phyloP scores from a whole-genome alignment of 2,329 filamentous ascomycete species.

The Rutstroemia sp. region DNA sequence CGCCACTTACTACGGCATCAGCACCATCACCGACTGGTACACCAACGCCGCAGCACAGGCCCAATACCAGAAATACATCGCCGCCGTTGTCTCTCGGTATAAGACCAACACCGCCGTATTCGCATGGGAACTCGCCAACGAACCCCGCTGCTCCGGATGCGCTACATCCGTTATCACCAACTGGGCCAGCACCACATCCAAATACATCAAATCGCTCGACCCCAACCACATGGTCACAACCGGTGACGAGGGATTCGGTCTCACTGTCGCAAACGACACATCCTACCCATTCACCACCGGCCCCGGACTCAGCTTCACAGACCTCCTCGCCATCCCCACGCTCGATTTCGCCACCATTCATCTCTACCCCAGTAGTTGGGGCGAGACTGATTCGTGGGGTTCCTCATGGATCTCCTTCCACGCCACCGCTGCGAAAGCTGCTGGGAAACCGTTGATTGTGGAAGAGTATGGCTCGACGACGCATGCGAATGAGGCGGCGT shows the following conservation, averaged over 20 bases:
- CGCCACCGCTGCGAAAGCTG: slow-evolving; percentile 30
- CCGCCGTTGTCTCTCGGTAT: slow-evolving; percentile 52
- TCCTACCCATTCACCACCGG: slow-evolving; percentile 37
- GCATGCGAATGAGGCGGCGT: slow-evolving; percentile 16
- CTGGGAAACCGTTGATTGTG: slow-evolving; percentile 35
- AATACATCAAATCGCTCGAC: slow-evolving; percentile 59
- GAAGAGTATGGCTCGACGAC: slow-evolving; percentile 34
- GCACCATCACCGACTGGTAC: slow-evolving; percentile 43
- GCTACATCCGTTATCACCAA: slow-evolving; percentile 48
- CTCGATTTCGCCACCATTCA: slow-evolving; percentile 48
- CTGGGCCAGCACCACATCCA: slow-evolving; percentile 51
- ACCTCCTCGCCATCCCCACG: slow-evolving; percentile 36
- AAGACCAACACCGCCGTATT: slow-evolving; percentile 52
- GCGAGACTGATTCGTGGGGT: slow-evolving; percentile 33
- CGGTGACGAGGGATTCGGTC: slow-evolving; percentile 54
- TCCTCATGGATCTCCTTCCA: slow-evolving; percentile 41
- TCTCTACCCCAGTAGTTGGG: slow-evolving; percentile 41
- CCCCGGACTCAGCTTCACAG: slow-evolving; percentile 40
- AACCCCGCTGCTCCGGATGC: slow-evolving; percentile 58
- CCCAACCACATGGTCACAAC: slow-evolving; percentile 53
- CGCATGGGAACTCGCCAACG: slow-evolving; percentile 64
- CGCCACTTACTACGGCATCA: slow-evolving; percentile 45
- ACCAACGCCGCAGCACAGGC: slow-evolving; percentile 43
- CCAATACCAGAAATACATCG: slow-evolving; percentile 54
- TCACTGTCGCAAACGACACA: slow-evolving; percentile 30